Evolutionary conservation across 106 monocot genomes (phyloP), one percentile per base, ranked within the genome.

Genomic region (Cymbidium sinense): DNA sequence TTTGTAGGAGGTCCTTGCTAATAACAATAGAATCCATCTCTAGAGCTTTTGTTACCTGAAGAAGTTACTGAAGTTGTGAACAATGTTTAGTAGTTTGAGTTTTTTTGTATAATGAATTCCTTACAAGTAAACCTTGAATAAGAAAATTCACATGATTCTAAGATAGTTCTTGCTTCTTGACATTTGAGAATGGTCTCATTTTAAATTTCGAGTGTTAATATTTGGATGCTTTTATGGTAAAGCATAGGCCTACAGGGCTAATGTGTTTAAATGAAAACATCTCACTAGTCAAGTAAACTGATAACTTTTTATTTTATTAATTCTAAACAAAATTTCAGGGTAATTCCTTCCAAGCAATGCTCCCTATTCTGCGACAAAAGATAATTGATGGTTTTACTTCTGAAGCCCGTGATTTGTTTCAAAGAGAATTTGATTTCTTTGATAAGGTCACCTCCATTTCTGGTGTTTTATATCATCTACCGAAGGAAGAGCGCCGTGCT

Each of bases 371-470:
- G 28, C 85, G 88, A 77, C 82, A 92, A 75, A 92, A 79, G 85
- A 99, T 99, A 37, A 86, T 99, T 76, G 94, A 90, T 79, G 75
- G 92, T 79, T 99, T 99, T 78, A 90, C 79, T 78, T 82, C 90
- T 34, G 89, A 94, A 70, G 94, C 88, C 28, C 94, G 81, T 86
- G 98, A 99, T 78, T 54, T 99, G 77, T 99, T 99, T 86, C 82
- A 86, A 83, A 87, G 94, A 80, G 92, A 99, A 76, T 99, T 99
- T 87, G 88, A 87, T 21, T 99, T 99, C 83, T 99, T 99, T 75
- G 94, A 95, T 43, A 86, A 94, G 75, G 98, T 99, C 51, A 99
- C 98, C 72, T 95, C 94, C 80, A 99, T 99, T 79, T 99, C 98
- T 80, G 98, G 98, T 81, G 92, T 87, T 70, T 84, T 99, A 47